A percentile compares a stretch with the other conserved stretches of the same genome.
Conservation (phyloP, 208 protist genomes). For the Trypanosomatidae sp. region DNA sequence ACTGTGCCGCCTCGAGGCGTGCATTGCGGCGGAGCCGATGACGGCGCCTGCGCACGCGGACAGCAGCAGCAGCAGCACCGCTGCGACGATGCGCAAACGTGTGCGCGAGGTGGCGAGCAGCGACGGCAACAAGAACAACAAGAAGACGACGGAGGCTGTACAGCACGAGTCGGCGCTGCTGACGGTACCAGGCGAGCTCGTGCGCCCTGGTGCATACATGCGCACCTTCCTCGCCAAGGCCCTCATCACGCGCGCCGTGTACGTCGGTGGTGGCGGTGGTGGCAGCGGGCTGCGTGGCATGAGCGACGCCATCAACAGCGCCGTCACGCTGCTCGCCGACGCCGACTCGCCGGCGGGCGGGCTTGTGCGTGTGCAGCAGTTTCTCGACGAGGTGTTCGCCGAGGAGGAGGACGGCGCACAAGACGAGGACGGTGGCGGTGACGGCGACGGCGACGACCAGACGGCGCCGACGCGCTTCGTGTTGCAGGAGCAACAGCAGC, state of each 20-base stretch:
- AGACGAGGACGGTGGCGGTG: neutral
- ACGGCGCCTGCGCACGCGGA: too few species aligned
- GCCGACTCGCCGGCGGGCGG: conserved; percentile 42
- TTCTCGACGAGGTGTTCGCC: conserved; percentile 51
- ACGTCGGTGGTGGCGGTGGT: conserved; percentile 15
- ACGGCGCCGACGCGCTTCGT: conserved; percentile 45
- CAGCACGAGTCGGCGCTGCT: neutral
- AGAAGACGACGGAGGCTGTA: neutral
- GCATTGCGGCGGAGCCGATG: conserved; percentile 23
- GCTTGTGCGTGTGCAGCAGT: conserved; percentile 55
- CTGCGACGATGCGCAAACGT: too few species aligned
- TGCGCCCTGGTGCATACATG: conserved; percentile 47
- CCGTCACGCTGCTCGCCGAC: conserved; percentile 39
- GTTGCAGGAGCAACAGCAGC: conserved; percentile 17
- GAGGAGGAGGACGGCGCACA: conserved; percentile 1
- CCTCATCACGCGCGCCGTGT: conserved; percentile 63
- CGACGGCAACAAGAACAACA: neutral
- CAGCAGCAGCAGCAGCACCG: too few species aligned
- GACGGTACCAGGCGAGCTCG: conserved; percentile 14
- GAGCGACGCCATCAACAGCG: conserved; percentile 40
- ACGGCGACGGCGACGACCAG: neutral
- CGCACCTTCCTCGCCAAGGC: conserved; percentile 45
- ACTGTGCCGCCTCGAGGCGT: conserved; percentile 31
- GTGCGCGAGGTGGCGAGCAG: too few species aligned
- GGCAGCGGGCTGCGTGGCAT: conserved; percentile 14